phyloP scores from a whole-genome alignment of 2,329 filamentous ascomycete genomes.

The Trichoderma sp. region DNA sequence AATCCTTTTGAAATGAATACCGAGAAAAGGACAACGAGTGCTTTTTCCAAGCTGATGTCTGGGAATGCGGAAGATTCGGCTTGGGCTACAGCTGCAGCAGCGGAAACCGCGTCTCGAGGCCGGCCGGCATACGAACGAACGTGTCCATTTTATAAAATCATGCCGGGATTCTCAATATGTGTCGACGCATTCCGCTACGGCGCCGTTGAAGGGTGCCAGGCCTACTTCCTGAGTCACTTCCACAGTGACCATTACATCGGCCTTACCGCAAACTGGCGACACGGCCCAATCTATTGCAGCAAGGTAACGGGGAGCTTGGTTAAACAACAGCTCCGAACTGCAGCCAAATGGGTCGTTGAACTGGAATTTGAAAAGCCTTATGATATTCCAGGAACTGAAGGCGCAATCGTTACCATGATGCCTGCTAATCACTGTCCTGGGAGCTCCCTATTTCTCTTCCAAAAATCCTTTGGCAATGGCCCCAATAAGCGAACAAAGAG shows the following conservation, averaged over 20 bases:
- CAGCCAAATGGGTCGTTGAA: conserved; percentile 78
- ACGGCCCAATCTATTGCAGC: conserved; percentile 96
- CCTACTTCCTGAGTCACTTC: conserved; percentile 96
- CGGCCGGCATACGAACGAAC: conserved; percentile 85
- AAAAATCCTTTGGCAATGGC: conserved; percentile 67
- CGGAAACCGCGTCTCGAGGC: conserved; percentile 73
- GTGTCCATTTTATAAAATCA: conserved; percentile 98
- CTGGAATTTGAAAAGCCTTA: conserved; percentile 79
- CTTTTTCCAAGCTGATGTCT: conserved; percentile 92
- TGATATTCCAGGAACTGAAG: conserved; percentile 77
- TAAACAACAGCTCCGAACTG: conserved; percentile 78
- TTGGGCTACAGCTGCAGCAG: conserved; percentile 81
- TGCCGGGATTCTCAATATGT: conserved; percentile 87
- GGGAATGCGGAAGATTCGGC: conserved; percentile 84
- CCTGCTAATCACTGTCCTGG: conserved; percentile 95
- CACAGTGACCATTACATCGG: conserved; percentile 98
- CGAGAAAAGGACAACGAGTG: conserved; percentile 53
- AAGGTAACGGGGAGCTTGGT: conserved; percentile 88
- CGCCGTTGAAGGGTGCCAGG: conserved; percentile 84
- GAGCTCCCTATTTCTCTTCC: conserved; percentile 88
- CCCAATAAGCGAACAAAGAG: conserved; percentile 63
- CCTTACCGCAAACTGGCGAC: conserved; percentile 79
- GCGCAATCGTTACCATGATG: conserved; percentile 89
- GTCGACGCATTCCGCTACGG: conserved; percentile 97
- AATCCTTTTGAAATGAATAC: conserved; percentile 66